These are phyloP conservation scores for Artomyces pyxidatus DNA, from an alignment of 768 basidiomycete genomes.

Conservation along the genomic window DNA sequence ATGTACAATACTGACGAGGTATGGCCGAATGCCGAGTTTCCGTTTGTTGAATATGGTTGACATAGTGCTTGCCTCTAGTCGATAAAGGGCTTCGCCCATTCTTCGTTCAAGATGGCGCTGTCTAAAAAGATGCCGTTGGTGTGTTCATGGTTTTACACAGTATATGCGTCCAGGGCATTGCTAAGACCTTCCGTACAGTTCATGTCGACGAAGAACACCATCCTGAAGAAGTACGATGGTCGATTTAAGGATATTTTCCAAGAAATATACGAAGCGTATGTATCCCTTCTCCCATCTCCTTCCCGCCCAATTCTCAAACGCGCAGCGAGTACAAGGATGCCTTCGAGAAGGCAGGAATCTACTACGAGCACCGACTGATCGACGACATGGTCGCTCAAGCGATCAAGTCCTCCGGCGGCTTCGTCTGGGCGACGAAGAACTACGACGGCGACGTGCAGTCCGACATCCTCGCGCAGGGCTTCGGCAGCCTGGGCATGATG, in stretches of 20 bases:
- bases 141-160: too few species aligned
- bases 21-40: constrained; percentile 10
- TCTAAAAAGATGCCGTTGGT: constrained; percentile 71
- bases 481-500: constrained; percentile 98
- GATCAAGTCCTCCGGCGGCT: constrained; percentile 91
- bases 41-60: too few species aligned
- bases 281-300: constrained; percentile 5
- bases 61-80: constrained; percentile 55
- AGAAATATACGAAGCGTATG: constrained; percentile 78
- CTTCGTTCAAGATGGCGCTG: constrained; percentile 95
- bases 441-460: constrained; percentile 58
- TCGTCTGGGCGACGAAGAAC: constrained; percentile 65
- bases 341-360: constrained; percentile 66
- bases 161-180: not conserved
- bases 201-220: constrained; percentile 98
- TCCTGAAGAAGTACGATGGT: constrained; percentile 96
- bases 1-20: constrained; percentile 99
- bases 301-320: not conserved
- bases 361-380: constrained; percentile 95
- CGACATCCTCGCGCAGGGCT: constrained; percentile 96
- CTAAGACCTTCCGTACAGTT: constrained; percentile 40
- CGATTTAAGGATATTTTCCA: constrained; percentile 99
- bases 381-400: constrained; percentile 99
- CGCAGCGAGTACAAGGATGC: constrained; percentile 58
- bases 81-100: constrained; percentile 92